Base-by-base conservation (phyloP, 768 basidiomycete genomes). In the Russula sp. region DNA sequence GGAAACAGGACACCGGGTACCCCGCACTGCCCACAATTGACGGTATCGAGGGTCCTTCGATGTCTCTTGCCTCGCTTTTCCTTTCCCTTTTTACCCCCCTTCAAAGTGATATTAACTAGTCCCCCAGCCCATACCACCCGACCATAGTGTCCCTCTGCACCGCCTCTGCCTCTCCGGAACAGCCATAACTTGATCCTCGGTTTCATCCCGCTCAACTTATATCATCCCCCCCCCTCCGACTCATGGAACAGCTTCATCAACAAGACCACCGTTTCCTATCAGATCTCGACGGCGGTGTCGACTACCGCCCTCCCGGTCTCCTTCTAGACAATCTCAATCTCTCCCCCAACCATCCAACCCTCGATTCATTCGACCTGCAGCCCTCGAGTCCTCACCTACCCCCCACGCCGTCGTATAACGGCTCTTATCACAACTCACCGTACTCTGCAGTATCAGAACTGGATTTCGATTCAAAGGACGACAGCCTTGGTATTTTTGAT, bases 361-460 rank as follows among this genome's bases (percentile, higher is more conserved):
- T 63, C 34, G 62, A 63, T 8, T 49, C 74, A 5, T 79, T 74
- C 65, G 78, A 76, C 34, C 57, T 59, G 18, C 54, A 73, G 71
- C 67, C 70, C 60, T 52, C 72, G 67, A 73, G 70, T 48, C 70
- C 77, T 5, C 74, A 75, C n/a, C 80, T 77, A 64, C 77, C 79
- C 25, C 76, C 76, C 68, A 80, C 81, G 0, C 80, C 83, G 8
- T 82, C 81, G 25, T 83, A 83, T 75, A 81, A 81, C 70, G 81
- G 81, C 58, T 87, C 85, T 6, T 85, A 85, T 75, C 80, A 84
- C 69, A 83, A 84, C 73, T 88, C 87, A 0, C 88, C 88, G 9
- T 88, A 79, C 71, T 87, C 86, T 7, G 76, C 72, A 56, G 77
- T 82, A 66, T 87, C 87, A 4, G 88, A 90, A n/a, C 84, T 87